These are phyloP conservation scores for Sporothrix brasiliensis DNA, from an alignment of 2,329 filamentous ascomycete genomes.

Conservation along the genomic window DNA sequence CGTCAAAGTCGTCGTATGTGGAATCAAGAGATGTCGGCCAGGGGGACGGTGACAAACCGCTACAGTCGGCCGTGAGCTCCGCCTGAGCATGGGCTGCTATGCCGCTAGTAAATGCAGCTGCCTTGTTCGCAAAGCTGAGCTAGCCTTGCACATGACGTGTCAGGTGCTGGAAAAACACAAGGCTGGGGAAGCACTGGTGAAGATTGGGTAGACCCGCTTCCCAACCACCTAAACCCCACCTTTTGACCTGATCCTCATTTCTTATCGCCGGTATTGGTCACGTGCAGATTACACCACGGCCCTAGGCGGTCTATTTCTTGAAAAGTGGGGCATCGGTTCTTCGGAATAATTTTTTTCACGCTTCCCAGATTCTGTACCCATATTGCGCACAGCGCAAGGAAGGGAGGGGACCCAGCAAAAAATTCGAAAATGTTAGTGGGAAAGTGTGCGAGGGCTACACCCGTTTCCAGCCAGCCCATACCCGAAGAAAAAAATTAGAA, in stretches of 20 bases:
- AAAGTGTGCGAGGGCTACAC: conserved; percentile 30
- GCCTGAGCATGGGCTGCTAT: conserved; percentile 21
- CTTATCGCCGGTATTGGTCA: conserved; percentile 6
- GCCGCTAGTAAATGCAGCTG: conserved; percentile 26
- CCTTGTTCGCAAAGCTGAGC: conserved; percentile 12
- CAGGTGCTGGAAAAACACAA: conserved; percentile 30
- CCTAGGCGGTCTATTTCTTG: neutral
- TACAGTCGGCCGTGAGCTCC: conserved; percentile 29
- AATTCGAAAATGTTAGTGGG: conserved; percentile 33
- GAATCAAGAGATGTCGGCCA: conserved; percentile 4
- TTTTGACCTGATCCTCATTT: too few relatives aligned
- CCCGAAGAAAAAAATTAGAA: conserved; percentile 30
- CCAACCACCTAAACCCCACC: conserved; percentile 12
- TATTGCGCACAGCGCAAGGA: neutral
- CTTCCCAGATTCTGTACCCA: neutral
- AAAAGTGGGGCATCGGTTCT: neutral
- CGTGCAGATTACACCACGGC: neutral
- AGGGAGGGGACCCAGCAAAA: conserved; percentile 24
- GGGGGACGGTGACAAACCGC: conserved; percentile 22
- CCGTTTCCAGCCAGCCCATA: conserved; percentile 25
- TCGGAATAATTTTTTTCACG: conserved; percentile 28
- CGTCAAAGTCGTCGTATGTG: conserved; percentile 7
- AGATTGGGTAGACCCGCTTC: conserved; percentile 7
- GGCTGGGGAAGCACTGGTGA: conserved; percentile 2
- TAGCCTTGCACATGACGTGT: conserved; percentile 22